These are phyloP conservation scores for Acidiella bohemica DNA, from an alignment of 495 filamentous ascomycete species.

Conservation along the genomic window DNA sequence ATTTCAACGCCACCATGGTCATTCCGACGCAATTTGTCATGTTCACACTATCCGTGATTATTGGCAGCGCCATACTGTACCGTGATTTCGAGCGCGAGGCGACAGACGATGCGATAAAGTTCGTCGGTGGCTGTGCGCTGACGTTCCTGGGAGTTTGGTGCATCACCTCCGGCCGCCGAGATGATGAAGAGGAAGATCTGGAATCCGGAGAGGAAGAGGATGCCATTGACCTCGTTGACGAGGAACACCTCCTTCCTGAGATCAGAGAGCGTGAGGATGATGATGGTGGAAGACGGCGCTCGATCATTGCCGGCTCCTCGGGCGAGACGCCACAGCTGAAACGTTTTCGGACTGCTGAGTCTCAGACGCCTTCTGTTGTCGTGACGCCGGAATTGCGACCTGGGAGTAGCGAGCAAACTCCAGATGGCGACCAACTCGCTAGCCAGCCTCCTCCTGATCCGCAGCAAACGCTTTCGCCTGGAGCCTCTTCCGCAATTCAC, in stretches of 20 bases:
- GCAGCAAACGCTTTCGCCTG: not conserved
- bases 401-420: not conserved
- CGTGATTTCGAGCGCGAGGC: slow-evolving; percentile 80
- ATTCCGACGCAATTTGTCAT: slow-evolving; percentile 95
- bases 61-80: slow-evolving; percentile 84
- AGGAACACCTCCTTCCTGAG: slow-evolving; percentile 25
- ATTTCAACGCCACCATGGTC: slow-evolving; percentile 92
- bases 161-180: slow-evolving; percentile 59
- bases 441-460: no score
- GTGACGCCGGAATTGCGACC: slow-evolving; percentile 6
- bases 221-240: slow-evolving; percentile 26
- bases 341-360: slow-evolving; percentile 5
- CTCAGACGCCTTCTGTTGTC: slow-evolving; percentile 2
- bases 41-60: slow-evolving; percentile 89
- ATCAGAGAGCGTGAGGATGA: slow-evolving; percentile 15
- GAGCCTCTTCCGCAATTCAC: slow-evolving; percentile 12
- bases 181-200: slow-evolving; percentile 40
- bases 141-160: slow-evolving; percentile 92
- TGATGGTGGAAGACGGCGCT: not conserved
- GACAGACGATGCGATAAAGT: slow-evolving; percentile 56
- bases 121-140: slow-evolving; percentile 73
- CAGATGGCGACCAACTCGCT: not conserved
- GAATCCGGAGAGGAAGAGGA: slow-evolving; percentile 39
- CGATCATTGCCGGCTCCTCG: slow-evolving; percentile 10
- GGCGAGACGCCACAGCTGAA: not conserved